phyloP scores from a whole-genome alignment of 495 filamentous ascomycete species.

The Endocarpon pusillum region DNA sequence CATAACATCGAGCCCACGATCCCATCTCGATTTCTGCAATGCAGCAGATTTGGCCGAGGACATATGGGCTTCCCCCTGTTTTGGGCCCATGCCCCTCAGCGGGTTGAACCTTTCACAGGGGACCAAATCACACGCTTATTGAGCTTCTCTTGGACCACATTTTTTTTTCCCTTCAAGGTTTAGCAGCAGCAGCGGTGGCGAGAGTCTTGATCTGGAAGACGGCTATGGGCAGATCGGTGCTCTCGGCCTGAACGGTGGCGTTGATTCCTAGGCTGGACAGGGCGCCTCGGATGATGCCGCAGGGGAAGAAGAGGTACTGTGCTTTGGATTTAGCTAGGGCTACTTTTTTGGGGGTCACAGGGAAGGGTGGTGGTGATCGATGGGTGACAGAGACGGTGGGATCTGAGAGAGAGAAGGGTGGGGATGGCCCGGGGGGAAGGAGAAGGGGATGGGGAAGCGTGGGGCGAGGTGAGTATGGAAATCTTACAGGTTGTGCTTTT shows the following conservation, averaged over 20 bases:
- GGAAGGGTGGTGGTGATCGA: no score
- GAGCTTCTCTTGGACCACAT: slow-evolving; percentile 12
- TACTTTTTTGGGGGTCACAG: slow-evolving; percentile 2
- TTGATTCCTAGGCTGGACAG: slow-evolving; percentile 79
- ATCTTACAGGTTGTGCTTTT: slow-evolving; percentile 63
- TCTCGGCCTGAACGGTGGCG: slow-evolving; percentile 80
- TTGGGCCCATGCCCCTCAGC: no score
- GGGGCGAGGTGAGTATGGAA: no score
- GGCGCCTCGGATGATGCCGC: slow-evolving; percentile 76
- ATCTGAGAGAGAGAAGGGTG: neutral
- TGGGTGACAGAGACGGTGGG: neutral
- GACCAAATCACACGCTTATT: slow-evolving; percentile 11
- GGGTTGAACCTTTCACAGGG: no score
- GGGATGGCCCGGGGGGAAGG: slow-evolving; percentile 2
- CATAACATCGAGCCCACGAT: no score
- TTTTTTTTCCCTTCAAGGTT: slow-evolving; percentile 12
- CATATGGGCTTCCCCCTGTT: no score
- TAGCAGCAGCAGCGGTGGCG: slow-evolving; percentile 8
- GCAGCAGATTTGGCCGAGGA: no score
- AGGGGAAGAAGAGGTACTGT: slow-evolving; percentile 88
- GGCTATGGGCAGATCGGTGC: slow-evolving; percentile 65
- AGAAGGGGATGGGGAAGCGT: no score
- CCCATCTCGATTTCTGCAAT: no score
- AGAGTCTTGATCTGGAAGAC: slow-evolving; percentile 92
- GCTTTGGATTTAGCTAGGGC: slow-evolving; percentile 5